Evolutionary conservation across 805 yeast species (phyloP).

Genomic region (Metschnikowia hibisci): DNA sequence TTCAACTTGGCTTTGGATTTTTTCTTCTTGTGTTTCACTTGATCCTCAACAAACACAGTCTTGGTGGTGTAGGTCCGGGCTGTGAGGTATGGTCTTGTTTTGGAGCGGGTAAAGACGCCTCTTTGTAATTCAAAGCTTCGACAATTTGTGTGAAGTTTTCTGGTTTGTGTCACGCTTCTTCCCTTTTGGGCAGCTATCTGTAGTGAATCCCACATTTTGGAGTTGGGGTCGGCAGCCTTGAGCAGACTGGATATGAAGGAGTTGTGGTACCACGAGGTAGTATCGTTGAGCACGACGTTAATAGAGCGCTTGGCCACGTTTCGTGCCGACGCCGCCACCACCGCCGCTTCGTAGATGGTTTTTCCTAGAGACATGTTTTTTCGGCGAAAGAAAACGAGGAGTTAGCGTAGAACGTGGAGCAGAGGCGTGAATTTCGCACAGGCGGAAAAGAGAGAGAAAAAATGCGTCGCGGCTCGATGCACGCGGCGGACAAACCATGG

Average conservation of each 20-base stretch:
- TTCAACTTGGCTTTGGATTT: conserved; percentile 11
- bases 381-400: not conserved
- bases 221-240: conserved; percentile 18
- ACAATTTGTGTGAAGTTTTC: conserved; percentile 1
- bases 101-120: not conserved
- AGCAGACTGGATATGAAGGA: conserved; percentile 22
- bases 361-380: conserved; percentile 15
- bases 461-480: conserved; percentile 4
- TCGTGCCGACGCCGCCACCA: conserved; percentile 24
- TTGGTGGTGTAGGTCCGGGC: conserved; percentile 12
- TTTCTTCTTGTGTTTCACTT: conserved; percentile 7
- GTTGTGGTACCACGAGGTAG: conserved; percentile 17
- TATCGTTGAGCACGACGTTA: conserved; percentile 20
- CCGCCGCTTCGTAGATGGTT: conserved; percentile 21
- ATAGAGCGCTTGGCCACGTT: conserved; percentile 21
- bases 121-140: not conserved
- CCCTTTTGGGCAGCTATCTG: conserved; percentile 5
- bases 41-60: conserved; percentile 10
- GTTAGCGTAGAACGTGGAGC: not conserved
- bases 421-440: conserved; percentile 2
- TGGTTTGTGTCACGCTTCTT: not conserved
- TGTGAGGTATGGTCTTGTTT: not conserved
- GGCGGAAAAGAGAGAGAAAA: conserved; percentile 5
- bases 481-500: not conserved
- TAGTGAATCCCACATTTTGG: conserved; percentile 24